Conservation (phyloP, 352 stramenopile species). For the Globisporangium spinosum region DNA sequence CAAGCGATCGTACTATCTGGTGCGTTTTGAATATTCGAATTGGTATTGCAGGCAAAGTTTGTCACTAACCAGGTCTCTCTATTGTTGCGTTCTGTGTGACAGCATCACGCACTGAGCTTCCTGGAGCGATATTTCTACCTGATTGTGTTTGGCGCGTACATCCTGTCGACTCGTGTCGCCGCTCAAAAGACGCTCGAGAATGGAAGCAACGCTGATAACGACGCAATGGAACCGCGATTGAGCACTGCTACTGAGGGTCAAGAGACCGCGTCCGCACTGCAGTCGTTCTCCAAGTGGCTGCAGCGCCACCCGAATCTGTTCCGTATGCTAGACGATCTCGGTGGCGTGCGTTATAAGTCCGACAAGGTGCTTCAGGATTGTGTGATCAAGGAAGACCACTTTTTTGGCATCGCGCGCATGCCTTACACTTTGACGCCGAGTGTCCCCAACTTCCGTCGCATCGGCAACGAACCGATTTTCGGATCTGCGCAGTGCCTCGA, state of each 20-base stretch:
- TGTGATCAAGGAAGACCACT: conserved; percentile 90
- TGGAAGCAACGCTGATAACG: conserved; percentile 5
- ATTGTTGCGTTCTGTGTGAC: neutral
- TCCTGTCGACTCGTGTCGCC: conserved; percentile 36
- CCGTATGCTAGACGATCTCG: conserved; percentile 69
- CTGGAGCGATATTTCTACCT: conserved; percentile 88
- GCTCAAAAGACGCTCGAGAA: conserved; percentile 12
- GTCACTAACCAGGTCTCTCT: neutral
- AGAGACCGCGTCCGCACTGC: conserved; percentile 20
- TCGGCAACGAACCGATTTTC: conserved; percentile 82
- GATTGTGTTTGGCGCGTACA: conserved; percentile 84
- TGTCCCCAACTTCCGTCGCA: conserved; percentile 85
- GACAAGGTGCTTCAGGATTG: conserved; percentile 77
- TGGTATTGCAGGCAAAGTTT: neutral
- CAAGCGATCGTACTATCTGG: conserved; percentile 78
- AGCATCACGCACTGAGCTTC: conserved; percentile 84
- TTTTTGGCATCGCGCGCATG: conserved; percentile 73
- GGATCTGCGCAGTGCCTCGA: conserved; percentile 78
- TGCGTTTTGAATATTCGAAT: conserved; percentile 13
- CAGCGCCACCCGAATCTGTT: conserved; percentile 72
- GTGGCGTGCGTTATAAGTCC: conserved; percentile 76
- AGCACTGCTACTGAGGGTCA: conserved; percentile 18
- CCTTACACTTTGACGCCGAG: conserved; percentile 59
- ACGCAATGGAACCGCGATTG: conserved; percentile 23
- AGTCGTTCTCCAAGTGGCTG: conserved; percentile 82